A percentile compares a stretch with the other conserved stretches of the same genome.
Conservation (phyloP, 192 early-diverging fungal genomes). For the Cetraspora pellucida region DNA sequence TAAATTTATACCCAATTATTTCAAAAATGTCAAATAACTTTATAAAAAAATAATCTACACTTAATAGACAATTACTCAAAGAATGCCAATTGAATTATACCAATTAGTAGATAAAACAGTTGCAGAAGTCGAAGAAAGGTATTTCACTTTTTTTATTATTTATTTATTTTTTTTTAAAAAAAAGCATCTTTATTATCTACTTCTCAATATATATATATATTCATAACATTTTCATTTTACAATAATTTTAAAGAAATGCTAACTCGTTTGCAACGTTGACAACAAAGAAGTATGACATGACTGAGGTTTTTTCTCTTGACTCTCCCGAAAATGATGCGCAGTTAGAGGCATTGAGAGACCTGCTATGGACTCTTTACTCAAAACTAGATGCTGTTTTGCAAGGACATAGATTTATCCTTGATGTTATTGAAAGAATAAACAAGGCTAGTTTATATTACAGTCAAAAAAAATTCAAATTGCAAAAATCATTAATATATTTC, state of each 20-base stretch:
- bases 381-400: constrained; percentile 74
- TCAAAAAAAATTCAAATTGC: too few relatives aligned
- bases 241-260: constrained; percentile 27
- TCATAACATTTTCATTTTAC: not conserved
- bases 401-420: constrained; percentile 72
- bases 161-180: not conserved
- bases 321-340: constrained; percentile 56
- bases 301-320: constrained; percentile 54
- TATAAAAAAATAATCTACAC: constrained; percentile 32
- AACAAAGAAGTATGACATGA: constrained; percentile 43
- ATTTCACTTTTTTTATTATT: constrained; percentile 15
- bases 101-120: constrained; percentile 74
- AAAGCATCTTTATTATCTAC: not conserved
- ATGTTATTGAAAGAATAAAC: constrained; percentile 53
- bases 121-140: constrained; percentile 73
- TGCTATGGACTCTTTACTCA: constrained; percentile 76
- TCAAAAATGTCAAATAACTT: not conserved
- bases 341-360: constrained; percentile 73
- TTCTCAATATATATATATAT: not conserved
- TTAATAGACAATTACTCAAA: constrained; percentile 68
- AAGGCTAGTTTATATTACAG: constrained; percentile 15
- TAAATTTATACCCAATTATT: not conserved
- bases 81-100: constrained; percentile 69
- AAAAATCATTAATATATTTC: not conserved
- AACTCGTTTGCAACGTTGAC: constrained; percentile 43